phyloP scores from a whole-genome alignment of 2,329 filamentous ascomycete species.

The Thielaviopsis populi region DNA sequence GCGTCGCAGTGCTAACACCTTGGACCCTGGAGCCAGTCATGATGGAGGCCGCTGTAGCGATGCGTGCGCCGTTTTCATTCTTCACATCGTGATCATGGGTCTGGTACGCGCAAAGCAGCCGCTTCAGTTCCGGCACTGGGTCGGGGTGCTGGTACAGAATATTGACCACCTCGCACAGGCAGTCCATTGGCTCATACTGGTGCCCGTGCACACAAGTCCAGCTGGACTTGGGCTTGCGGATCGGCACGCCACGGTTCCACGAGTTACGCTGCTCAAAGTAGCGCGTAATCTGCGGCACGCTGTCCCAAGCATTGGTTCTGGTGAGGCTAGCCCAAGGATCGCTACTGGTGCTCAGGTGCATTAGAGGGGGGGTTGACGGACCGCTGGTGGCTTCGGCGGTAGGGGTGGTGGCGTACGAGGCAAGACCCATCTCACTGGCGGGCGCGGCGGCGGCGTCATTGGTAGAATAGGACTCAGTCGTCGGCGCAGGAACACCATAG shows the following conservation, averaged over 20 bases:
- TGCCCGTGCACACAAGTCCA: constrained; percentile 71
- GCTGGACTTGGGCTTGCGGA: constrained; percentile 35
- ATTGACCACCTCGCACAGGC: constrained; percentile 43
- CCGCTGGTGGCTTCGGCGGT: constrained; percentile 28
- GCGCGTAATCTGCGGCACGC: constrained; percentile 69
- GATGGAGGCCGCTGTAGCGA: constrained; percentile 16
- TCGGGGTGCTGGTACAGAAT: constrained; percentile 42
- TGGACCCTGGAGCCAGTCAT: constrained; percentile 17
- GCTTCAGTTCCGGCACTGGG: constrained; percentile 56
- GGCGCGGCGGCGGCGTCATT: constrained; percentile 2
- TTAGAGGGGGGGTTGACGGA: constrained; percentile 32
- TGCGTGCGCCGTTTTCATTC: background rate
- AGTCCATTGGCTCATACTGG: constrained; percentile 35
- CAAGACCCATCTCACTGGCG: constrained; percentile 21
- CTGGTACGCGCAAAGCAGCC: constrained; percentile 49
- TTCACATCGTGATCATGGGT: constrained; percentile 21
- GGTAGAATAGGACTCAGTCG: background rate
- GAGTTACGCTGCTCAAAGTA: constrained; percentile 52
- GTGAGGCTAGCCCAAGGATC: constrained; percentile 60
- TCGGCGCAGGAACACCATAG: background rate
- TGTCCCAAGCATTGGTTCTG: constrained; percentile 85
- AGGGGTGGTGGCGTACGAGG: constrained; percentile 21
- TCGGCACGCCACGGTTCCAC: background rate
- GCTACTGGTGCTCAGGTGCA: constrained; percentile 28
- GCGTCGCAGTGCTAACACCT: constrained; percentile 30